Evolutionary conservation across 2,329 filamentous ascomycete genomes (phyloP), one percentile per base, ranked within the genome.

Genomic region (Sphaerulina populicola): DNA sequence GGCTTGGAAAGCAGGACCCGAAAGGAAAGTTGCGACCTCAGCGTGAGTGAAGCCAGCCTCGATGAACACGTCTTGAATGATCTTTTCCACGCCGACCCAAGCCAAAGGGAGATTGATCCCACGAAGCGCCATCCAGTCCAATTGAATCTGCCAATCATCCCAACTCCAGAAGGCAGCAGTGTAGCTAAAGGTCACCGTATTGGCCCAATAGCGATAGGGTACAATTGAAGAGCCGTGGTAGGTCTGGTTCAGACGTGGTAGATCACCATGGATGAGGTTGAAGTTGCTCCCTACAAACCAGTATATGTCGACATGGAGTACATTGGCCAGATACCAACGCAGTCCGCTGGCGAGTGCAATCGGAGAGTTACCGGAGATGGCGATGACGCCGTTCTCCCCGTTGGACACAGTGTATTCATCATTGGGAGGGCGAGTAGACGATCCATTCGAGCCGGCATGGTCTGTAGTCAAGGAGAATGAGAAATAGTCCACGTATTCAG

Each of bases 141-240:
- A 68, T 53, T 77, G 66, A 2, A 70, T 62, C 59, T 78, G 74
- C 75, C 75, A 78, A 41, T 78, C 75, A 35, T 72, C 64, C 75
- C 74, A 78, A n/a, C 62, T 64, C 73, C 74, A 78, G 60, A 76
- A 77, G 0, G 74, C 69, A 3, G 69, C 64, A 2, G 73, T 75
- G 56, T 77, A 78, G 1, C 73, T 76, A 58, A 76, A 77, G 0
- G 75, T 77, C 1, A 78, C 75, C 71, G 73, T 75, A 54, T 77
- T 77, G 57, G 76, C 75, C 57, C 75, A 71, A 58, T 77, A 77
- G 43, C 72, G 61, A 69, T 70, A 75, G 2, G 70, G 70, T 31
- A 75, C 71, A 18, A 69, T 64, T 29, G 71, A 74, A 2, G 67
- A 63, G 10, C 73, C 72, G 11, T 60, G 57, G 14, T 74, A 61